Evolutionary conservation across 192 early-diverging fungal genomes (phyloP).

Genomic region (Jimgerdemannia lactiflua): DNA sequence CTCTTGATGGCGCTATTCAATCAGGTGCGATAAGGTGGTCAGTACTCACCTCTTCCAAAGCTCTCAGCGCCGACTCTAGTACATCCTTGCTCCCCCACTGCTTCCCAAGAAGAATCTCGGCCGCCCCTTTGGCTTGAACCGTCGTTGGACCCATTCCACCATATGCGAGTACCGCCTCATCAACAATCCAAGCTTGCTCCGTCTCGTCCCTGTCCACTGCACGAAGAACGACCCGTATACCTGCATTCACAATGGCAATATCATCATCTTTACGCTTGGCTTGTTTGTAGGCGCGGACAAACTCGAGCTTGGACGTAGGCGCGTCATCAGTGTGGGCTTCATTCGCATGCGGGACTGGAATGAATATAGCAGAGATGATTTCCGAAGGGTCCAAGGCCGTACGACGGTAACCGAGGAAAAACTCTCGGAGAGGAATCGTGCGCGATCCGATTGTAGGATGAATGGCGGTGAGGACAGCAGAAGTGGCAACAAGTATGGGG

Average conservation of each 20-base stretch:
- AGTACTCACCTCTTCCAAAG: no score
- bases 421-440: constrained; percentile 59
- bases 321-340: no score
- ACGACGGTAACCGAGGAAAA: constrained; percentile 83
- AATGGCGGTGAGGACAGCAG: constrained; percentile 46
- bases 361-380: constrained; percentile 60
- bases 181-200: no score
- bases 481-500: constrained; percentile 75
- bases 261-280: constrained; percentile 89
- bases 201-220: constrained; percentile 33
- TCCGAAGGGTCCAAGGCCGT: constrained; percentile 64
- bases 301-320: constrained; percentile 51
- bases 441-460: constrained; percentile 38
- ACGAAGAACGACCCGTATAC: constrained; percentile 57
- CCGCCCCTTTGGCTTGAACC: constrained; percentile 51
- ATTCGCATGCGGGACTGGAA: no score
- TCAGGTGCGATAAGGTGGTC: no score
- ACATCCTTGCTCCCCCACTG: constrained; percentile 50
- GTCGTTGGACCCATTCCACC: constrained; percentile 79
- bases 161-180: constrained; percentile 68
- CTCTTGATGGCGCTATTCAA: no score
- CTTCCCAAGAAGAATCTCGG: constrained; percentile 42
- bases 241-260: constrained; percentile 89
- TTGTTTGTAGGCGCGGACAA: constrained; percentile 80
- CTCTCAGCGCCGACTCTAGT: constrained; percentile 41